phyloP scores from a whole-genome alignment of 2,329 filamentous ascomycete genomes.

The Sphaerulina vaccinii region DNA sequence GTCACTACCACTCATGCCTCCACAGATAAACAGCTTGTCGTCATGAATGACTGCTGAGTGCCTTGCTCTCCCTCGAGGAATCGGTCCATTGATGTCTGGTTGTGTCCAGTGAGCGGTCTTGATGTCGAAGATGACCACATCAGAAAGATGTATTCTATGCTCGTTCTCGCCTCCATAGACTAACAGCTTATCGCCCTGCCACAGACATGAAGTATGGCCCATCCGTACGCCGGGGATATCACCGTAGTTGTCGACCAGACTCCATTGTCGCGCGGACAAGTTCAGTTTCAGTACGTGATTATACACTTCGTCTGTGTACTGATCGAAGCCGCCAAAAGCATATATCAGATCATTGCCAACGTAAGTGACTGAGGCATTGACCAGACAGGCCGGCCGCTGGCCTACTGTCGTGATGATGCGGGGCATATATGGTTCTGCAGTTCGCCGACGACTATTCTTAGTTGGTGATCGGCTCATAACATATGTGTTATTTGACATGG shows the following conservation, averaged over 20 bases:
- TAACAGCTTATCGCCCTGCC: constrained; percentile 90
- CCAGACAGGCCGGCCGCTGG: constrained; percentile 81
- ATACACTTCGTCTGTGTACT: constrained; percentile 98
- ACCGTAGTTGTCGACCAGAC: constrained; percentile 94
- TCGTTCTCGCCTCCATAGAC: constrained; percentile 99
- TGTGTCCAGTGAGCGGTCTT: constrained; percentile 95
- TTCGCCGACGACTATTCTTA: constrained; percentile 58
- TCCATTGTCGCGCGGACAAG: constrained; percentile 86
- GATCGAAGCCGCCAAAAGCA: constrained; percentile 96
- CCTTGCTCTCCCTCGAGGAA: constrained; percentile 85
- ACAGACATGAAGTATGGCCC: constrained; percentile 96
- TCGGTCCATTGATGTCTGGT: constrained; percentile 77
- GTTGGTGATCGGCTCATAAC: constrained; percentile 85
- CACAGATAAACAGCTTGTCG: constrained; percentile 93
- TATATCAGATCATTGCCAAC: constrained; percentile 97
- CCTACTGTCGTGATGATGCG: constrained; percentile 66
- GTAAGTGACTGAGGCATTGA: constrained; percentile 92
- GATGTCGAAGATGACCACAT: constrained; percentile 93
- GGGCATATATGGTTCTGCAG: constrained; percentile 75
- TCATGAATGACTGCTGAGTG: constrained; percentile 94
- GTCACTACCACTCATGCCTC: constrained; percentile 90
- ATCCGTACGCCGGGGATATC: constrained; percentile 96
- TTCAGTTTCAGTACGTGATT: constrained; percentile 94
- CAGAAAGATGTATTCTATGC: constrained; percentile 89
- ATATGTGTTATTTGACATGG: constrained; percentile 67